Base-by-base conservation (phyloP, 2,329 filamentous ascomycete species). In the Penicillium sp. region DNA sequence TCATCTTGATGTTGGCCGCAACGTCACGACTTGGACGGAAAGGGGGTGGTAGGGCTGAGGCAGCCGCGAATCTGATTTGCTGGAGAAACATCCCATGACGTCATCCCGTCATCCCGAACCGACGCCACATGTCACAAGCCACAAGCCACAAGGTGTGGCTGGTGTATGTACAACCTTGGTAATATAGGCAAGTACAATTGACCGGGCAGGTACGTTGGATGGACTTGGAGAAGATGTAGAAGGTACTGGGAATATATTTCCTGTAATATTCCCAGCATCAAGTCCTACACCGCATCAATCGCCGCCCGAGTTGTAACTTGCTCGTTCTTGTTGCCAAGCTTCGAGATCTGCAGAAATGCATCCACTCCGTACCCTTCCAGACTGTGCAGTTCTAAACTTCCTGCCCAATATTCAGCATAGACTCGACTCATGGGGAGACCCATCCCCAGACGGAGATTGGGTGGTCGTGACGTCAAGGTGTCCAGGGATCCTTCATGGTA, bases 391-490 rank as follows among this genome's bases (percentile, higher is more conserved):
- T 96, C 89, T 9, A 99, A 77, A 65, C 85, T 94, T 25, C 94
- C 94, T 3, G 94, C 94, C 94, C 94, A 99, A 73, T 97, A 97
- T 74, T 97, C 93, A 29, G 93, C 91, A 73, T 97, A 99, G 3
- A 97, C 90, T 58, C 91, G 85, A 66, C 92, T 96, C 76, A 99
- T 86, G 0, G 94, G 94, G 49, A 99, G 75, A 1, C 94, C 94
- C 82, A 99, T 96, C 4, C 94, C 94, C 1, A 99, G 80, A 12
- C 91, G 84, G 58, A 97, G 77, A 68, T 96, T 88, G 0, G 94
- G 93, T 18, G 91, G 90, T 35, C 94, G 82, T 55, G 86, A 89
- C 1, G 90, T 90, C 40, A 99, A 79, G 2, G 89, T 87, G 12
- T 88, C 86, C 27, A 99, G 79, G 1, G 91, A 96, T 61, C 82